Base-by-base conservation (phyloP, 345 rosid species). In the Raphanus sativus region DNA sequence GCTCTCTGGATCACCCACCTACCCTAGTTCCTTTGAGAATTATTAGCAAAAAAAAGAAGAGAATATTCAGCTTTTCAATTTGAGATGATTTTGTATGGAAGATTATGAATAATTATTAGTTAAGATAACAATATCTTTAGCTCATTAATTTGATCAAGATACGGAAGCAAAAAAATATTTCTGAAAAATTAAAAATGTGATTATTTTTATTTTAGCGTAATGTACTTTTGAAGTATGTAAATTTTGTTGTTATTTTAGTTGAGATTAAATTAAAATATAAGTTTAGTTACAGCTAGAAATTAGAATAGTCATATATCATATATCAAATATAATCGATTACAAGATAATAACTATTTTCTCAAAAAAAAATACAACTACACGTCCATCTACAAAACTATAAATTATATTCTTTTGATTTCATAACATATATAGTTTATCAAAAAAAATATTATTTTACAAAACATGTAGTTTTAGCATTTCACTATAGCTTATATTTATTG, bases 31-130 rank as follows among this genome's bases (percentile, higher is more conserved):
- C 74, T 72, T 62, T 38, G 55, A 62, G 70, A 73, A 79, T 73
- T 78, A 78, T 78, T 48, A 59, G 52, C 3, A 12, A 26, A 24
- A 7, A 45, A 16, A 2, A 58, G 48, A 1, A 28, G 58, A 56
- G 64, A 66, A 72, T 66, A 78, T 78, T 66, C 81, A 72, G 76
- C 72, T 71, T 71, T 77, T 1, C 21, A 71, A 40, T 58, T 77
- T 71, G 72, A 58, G 40, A 77, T 71, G 48, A 70, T 70, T 71
- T 65, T 40, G 29, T 8, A 65, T 12, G 12, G 56, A 65, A 56
- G 26, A 32, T 15, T 8, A 30, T 12, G 6, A 17, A 33, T 10
- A 64, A 32, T 33, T 34, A 25, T 59, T 11, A 54, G 4, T 15
- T 15, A 16, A 54, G 8, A 54, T 25, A 42, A 42, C 59, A 55